These are phyloP conservation scores for Aristolochia fimbriata DNA, from an alignment of 164 flowering plant species.

Conservation along the genomic window DNA sequence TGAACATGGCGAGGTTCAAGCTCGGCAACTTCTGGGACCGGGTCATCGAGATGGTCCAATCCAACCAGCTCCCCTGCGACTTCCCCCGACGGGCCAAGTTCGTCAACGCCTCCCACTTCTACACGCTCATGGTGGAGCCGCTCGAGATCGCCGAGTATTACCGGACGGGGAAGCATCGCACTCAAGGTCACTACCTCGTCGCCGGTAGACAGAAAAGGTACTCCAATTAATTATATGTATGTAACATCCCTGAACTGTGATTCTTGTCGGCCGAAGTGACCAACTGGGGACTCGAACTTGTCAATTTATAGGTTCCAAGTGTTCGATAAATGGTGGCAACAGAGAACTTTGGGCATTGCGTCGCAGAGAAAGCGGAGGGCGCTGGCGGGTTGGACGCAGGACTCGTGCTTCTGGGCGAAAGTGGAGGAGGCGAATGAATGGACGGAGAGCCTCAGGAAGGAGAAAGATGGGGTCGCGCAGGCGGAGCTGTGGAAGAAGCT, in stretches of 20 bases:
- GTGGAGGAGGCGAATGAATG: constrained; percentile 66
- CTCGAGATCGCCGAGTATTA: constrained; percentile 77
- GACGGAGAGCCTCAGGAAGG: constrained; percentile 22
- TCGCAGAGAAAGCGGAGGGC: constrained; percentile 28
- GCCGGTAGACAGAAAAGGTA: constrained; percentile 51
- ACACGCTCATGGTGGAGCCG: constrained; percentile 73
- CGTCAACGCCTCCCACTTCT: constrained; percentile 59
- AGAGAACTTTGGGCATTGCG: constrained; percentile 10
- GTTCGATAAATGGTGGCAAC: constrained; percentile 64
- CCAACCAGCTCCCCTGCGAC: constrained; percentile 55
- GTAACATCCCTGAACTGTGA: too few relatives aligned
- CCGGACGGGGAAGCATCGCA: constrained; percentile 24
- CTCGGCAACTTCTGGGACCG: constrained; percentile 62
- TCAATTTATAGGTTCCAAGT: constrained; percentile 29
- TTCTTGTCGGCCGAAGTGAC: too few relatives aligned
- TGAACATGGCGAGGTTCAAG: constrained; percentile 44
- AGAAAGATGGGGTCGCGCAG: constrained; percentile 12
- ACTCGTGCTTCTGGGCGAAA: constrained; percentile 77
- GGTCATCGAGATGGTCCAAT: constrained; percentile 43
- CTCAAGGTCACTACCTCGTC: constrained; percentile 47
- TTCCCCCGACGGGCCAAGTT: constrained; percentile 46
- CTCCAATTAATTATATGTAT: too few relatives aligned
- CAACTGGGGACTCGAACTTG: too few relatives aligned
- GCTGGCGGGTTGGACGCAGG: constrained; percentile 65
- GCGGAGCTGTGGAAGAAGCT: constrained; percentile 29